A percentile compares a stretch with the other conserved stretches of the same genome.
phyloP scores from a whole-genome alignment of 1,284 basidiomycete species.

The Cryptococcus sp. region DNA sequence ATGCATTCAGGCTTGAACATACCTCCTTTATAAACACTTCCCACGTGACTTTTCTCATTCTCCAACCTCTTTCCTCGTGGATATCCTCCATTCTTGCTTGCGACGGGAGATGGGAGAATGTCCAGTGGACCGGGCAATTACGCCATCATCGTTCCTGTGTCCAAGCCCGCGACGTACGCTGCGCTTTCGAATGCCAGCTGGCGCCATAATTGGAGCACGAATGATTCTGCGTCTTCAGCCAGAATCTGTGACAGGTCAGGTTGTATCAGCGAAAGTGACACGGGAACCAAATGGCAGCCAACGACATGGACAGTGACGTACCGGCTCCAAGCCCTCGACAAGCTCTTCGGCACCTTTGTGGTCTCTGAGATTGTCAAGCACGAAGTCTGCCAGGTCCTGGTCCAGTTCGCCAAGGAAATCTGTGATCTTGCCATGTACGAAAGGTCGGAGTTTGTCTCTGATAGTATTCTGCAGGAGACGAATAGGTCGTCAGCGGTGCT shows the following conservation, averaged over 20 bases:
- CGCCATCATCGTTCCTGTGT: slow-evolving; percentile 35
- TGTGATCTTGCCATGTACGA: slow-evolving; percentile 75
- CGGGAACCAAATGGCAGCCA: not conserved
- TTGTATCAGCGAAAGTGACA: not conserved
- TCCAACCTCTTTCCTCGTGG: not conserved
- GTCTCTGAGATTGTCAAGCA: slow-evolving; percentile 81
- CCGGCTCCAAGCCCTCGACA: slow-evolving; percentile 81
- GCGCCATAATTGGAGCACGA: slow-evolving; percentile 76
- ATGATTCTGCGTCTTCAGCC: slow-evolving; percentile 78
- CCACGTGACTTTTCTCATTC: not conserved
- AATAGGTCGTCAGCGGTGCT: too few relatives aligned
- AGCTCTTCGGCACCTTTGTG: slow-evolving; percentile 77
- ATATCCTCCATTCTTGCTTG: not conserved
- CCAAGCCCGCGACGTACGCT: slow-evolving; percentile 33
- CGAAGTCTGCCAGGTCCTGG: slow-evolving; percentile 80
- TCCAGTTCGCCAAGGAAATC: slow-evolving; percentile 78
- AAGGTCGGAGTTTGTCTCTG: slow-evolving; percentile 68
- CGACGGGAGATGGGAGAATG: too few relatives aligned
- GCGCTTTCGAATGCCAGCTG: slow-evolving; percentile 76
- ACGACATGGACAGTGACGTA: slow-evolving; percentile 55
- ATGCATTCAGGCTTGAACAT: slow-evolving; percentile 12
- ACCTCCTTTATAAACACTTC: slow-evolving; percentile 1
- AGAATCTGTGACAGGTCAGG: slow-evolving; percentile 64
- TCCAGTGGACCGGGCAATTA: not conserved
- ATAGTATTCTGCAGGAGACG: slow-evolving; percentile 4